Conservation (phyloP, 805 yeast genomes). For the Ogataea sp. region DNA sequence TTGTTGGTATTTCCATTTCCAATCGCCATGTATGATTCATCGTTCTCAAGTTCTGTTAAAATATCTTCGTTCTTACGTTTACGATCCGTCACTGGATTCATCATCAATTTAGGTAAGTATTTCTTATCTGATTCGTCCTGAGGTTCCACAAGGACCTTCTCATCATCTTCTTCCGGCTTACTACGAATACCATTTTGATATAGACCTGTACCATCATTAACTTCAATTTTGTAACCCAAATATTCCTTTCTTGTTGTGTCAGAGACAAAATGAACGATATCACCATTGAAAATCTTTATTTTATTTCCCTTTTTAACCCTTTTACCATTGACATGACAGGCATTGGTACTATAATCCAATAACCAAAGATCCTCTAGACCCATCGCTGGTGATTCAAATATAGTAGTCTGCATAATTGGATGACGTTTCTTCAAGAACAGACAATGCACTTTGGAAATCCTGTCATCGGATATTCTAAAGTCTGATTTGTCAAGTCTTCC, state of each 20-base stretch:
- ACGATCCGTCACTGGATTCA: background rate
- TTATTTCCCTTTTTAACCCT: slow-evolving; percentile 57
- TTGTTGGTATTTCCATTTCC: slow-evolving; percentile 1
- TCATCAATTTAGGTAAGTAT: background rate
- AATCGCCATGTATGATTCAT: too few species aligned
- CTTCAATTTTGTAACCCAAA: slow-evolving; percentile 44
- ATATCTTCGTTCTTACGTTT: background rate
- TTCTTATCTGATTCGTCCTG: slow-evolving; percentile 13
- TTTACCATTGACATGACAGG: slow-evolving; percentile 60
- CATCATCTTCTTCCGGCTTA: slow-evolving; percentile 5
- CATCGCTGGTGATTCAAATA: slow-evolving; percentile 61
- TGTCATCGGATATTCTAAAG: slow-evolving; percentile 54
- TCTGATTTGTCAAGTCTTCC: slow-evolving; percentile 68
- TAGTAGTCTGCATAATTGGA: slow-evolving; percentile 36
- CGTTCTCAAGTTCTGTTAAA: too few species aligned
- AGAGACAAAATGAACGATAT: slow-evolving; percentile 54
- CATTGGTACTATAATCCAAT: slow-evolving; percentile 71
- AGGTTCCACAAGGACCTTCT: slow-evolving; percentile 8
- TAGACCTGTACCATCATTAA: slow-evolving; percentile 57
- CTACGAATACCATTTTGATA: slow-evolving; percentile 34
- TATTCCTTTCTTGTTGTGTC: slow-evolving; percentile 47
- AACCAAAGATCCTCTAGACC: slow-evolving; percentile 72
- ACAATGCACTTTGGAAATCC: slow-evolving; percentile 84
- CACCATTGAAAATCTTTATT: slow-evolving; percentile 54
- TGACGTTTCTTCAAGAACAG: slow-evolving; percentile 55